Percentiles rank a stretch among this genome's conserved stretches.
These are phyloP conservation scores for Centella asiatica DNA, from an alignment of 129 eudicot species.

Conservation along the genomic window DNA sequence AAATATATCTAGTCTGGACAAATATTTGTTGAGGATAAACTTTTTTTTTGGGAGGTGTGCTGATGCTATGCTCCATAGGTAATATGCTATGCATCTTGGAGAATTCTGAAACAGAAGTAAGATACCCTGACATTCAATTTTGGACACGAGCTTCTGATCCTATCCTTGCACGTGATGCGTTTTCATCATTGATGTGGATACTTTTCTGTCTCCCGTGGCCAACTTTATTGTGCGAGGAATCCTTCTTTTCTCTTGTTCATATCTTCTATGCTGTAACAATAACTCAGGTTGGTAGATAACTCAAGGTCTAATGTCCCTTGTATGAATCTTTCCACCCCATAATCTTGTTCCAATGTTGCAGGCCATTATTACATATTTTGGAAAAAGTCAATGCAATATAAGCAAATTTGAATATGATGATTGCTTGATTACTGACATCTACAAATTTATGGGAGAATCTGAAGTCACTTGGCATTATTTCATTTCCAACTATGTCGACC, in stretches of 20 bases:
- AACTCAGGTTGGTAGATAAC: slow-evolving; percentile 48
- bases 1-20: not conserved
- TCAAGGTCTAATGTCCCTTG: not conserved
- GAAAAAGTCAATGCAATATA: slow-evolving; percentile 20
- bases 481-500: slow-evolving; percentile 38
- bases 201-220: slow-evolving; percentile 83
- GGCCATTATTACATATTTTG: slow-evolving; percentile 50
- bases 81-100: slow-evolving; percentile 57
- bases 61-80: slow-evolving; percentile 27
- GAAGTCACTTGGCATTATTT: slow-evolving; percentile 35
- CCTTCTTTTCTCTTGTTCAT: slow-evolving; percentile 73
- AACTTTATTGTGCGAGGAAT: slow-evolving; percentile 56
- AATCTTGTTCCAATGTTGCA: slow-evolving; percentile 22
- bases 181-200: slow-evolving; percentile 90
- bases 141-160: slow-evolving; percentile 79
- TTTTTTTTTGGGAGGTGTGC: not conserved
- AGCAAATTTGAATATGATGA: slow-evolving; percentile 32
- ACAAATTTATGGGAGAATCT: slow-evolving; percentile 32
- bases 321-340: slow-evolving; percentile 5
- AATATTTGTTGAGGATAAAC: slow-evolving; percentile 4
- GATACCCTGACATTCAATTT: slow-evolving; percentile 60
- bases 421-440: slow-evolving; percentile 55
- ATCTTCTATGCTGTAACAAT: slow-evolving; percentile 55
- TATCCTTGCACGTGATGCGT: slow-evolving; percentile 70
- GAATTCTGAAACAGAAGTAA: slow-evolving; percentile 49